phyloP scores from a whole-genome alignment of 2,329 filamentous ascomycete genomes.

The Aspergillus tanneri region DNA sequence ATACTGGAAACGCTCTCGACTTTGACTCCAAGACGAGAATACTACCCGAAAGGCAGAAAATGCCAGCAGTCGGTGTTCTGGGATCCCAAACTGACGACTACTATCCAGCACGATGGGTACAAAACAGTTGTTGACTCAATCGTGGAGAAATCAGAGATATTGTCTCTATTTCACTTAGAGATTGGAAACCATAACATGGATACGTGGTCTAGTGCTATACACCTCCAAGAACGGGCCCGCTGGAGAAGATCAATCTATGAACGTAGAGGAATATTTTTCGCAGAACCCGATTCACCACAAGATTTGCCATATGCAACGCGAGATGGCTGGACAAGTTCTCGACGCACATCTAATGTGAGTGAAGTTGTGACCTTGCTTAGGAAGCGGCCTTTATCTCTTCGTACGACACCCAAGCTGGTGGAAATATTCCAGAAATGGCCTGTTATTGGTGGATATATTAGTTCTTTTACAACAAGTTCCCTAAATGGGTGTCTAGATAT shows the following conservation, averaged over 20 bases:
- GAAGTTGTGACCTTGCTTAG: slow-evolving; percentile 27
- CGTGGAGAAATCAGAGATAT: slow-evolving; percentile 4
- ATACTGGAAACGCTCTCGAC: slow-evolving; percentile 30
- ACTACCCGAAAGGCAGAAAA: slow-evolving; percentile 45
- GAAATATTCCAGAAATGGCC: slow-evolving; percentile 34
- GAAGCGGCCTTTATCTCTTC: slow-evolving; percentile 22
- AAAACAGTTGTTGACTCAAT: slow-evolving; percentile 14
- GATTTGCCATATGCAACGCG: slow-evolving; percentile 13
- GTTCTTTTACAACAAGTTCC: slow-evolving; percentile 31
- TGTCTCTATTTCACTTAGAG: slow-evolving; percentile 9
- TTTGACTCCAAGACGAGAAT: slow-evolving; percentile 41
- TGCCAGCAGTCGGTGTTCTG: slow-evolving; percentile 49
- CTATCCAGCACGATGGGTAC: slow-evolving; percentile 44
- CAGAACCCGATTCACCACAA: background rate
- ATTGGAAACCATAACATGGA: background rate
- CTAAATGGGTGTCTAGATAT: slow-evolving; percentile 43
- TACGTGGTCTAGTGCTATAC: background rate
- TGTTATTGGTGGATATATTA: slow-evolving; percentile 41
- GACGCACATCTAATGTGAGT: slow-evolving; percentile 17
- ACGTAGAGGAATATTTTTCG: slow-evolving; percentile 6
- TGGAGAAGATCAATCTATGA: slow-evolving; percentile 45
- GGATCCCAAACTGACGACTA: slow-evolving; percentile 38
- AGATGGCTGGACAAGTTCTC: background rate
- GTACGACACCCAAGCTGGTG: slow-evolving; percentile 25
- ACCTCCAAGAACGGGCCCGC: slow-evolving; percentile 15